Conservation (phyloP, 1,139 yeast species). For the Scheffersomyces segobiensis region DNA sequence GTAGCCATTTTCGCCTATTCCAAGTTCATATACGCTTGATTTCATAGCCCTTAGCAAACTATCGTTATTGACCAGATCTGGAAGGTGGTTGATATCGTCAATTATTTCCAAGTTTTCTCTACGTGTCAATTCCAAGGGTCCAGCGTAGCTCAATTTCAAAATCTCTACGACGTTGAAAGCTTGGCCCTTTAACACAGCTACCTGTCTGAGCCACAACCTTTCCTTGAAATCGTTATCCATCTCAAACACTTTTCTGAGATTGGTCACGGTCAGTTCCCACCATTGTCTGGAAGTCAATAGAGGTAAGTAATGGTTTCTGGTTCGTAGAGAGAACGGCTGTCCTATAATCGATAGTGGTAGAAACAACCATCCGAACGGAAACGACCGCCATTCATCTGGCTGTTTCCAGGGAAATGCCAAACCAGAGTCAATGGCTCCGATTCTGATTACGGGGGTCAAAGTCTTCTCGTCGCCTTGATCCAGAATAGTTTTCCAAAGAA, state of each 20-base stretch:
- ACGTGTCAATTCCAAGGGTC: constrained; percentile 68
- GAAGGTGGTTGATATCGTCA: constrained; percentile 65
- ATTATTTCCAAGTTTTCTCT: constrained; percentile 57
- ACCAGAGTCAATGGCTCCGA: constrained; percentile 80
- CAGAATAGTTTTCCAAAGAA: constrained; percentile 44
- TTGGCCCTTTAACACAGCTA: constrained; percentile 76
- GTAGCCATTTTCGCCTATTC: background rate
- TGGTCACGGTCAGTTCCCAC: constrained; percentile 66
- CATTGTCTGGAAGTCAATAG: constrained; percentile 60
- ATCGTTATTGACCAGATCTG: constrained; percentile 25
- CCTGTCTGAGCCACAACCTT: constrained; percentile 67
- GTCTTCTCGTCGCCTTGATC: constrained; percentile 7
- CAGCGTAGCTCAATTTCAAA: constrained; percentile 55
- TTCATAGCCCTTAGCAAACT: constrained; percentile 18
- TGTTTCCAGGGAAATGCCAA: constrained; percentile 81
- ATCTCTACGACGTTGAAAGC: constrained; percentile 76
- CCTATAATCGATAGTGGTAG: constrained; percentile 66
- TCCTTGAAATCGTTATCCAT: constrained; percentile 64
- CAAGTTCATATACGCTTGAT: constrained; percentile 20
- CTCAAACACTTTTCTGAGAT: constrained; percentile 50
- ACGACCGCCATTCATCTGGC: constrained; percentile 81
- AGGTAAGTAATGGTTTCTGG: constrained; percentile 60
- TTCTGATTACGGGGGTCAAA: constrained; percentile 42
- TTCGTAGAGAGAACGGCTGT: constrained; percentile 60
- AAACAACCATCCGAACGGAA: constrained; percentile 79